Conservation (phyloP, 176 grass and related monocot genomes). For the Zoysia japonica region DNA sequence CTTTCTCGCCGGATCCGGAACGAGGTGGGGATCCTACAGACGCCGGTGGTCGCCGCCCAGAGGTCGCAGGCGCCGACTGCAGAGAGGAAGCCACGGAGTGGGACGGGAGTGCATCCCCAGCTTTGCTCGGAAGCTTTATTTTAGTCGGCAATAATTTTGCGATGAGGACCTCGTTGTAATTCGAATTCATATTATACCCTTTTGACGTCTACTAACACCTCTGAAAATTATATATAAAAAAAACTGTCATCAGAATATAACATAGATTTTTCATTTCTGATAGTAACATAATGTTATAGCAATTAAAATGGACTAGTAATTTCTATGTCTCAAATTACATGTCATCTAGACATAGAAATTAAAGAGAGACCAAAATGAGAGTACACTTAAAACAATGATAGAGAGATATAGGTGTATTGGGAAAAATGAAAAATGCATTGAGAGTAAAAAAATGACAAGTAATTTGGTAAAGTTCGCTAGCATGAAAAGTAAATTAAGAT, state of each 20-base stretch:
- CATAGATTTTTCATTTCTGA: too few relatives aligned
- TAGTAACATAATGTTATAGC: too few relatives aligned
- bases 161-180: not conserved
- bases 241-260: not conserved
- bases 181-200: not conserved
- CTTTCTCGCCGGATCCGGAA: constrained; percentile 18
- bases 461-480: too few relatives aligned
- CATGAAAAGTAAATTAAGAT: too few relatives aligned
- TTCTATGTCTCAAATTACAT: too few relatives aligned
- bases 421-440: too few relatives aligned
- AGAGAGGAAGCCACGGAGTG: not conserved
- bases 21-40: not conserved
- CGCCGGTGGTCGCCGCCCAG: constrained; percentile 25
- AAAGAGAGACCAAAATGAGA: too few relatives aligned
- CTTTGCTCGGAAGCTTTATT: not conserved
- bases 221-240: not conserved
- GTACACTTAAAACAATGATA: too few relatives aligned
- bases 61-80: not conserved
- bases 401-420: too few relatives aligned
- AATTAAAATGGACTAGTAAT: too few relatives aligned
- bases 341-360: too few relatives aligned
- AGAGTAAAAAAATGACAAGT: too few relatives aligned
- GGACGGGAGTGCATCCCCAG: not conserved
- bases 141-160: not conserved
- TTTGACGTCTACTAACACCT: not conserved